Base-by-base conservation (phyloP, 768 basidiomycete species). In the Lactarius deliciosus region DNA sequence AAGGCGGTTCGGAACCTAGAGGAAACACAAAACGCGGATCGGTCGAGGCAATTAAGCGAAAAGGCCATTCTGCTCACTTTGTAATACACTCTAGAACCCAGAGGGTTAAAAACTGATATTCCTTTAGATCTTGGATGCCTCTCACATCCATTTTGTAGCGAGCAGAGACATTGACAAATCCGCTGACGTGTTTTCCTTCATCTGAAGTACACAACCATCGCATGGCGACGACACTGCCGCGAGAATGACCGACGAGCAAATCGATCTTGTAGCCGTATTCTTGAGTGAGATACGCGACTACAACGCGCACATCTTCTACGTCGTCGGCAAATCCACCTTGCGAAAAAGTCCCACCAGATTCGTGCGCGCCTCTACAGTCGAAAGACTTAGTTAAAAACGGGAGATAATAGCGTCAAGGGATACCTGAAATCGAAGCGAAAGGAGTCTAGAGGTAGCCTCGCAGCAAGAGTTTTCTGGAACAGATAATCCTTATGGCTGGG, bases 401-500 rank as follows among this genome's bases (percentile, higher is more conserved):
- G 32, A 43, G 41, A 30, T 63, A 13, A 22, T 13, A 47, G 41
- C n/a, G 45, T 22, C n/a, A n/a, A 53, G 25, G 50, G 22, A 53
- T 72, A 92, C 90, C 91, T 85, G 77, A 94, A 94, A 75, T 94
- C 92, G 72, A 94, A 92, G 38, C 91, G 83, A 74, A 94, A 92
- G 3, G 91, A 92, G 75, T 94, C 92, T 28, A 90, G 72, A 0
- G 90, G 88, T 16, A 92, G 75, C 43, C 78, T 80, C 45, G 76
- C 74, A 3, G 89, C 90, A 22, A 94, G 84, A 16, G 82, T 84
- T 73, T 87, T 88, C 75, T 90, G 88, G 79, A 89, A 92, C 57
- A 94, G 75, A 77, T 94, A 94, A 74, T 94, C 88, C 72, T 92
- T 92, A 76, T 94, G 92, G 72, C 91, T 93, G 75, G 57, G 72